Evolutionary conservation across 2,329 filamentous ascomycete genomes (phyloP).

Genomic region (Aspergillus unguis): DNA sequence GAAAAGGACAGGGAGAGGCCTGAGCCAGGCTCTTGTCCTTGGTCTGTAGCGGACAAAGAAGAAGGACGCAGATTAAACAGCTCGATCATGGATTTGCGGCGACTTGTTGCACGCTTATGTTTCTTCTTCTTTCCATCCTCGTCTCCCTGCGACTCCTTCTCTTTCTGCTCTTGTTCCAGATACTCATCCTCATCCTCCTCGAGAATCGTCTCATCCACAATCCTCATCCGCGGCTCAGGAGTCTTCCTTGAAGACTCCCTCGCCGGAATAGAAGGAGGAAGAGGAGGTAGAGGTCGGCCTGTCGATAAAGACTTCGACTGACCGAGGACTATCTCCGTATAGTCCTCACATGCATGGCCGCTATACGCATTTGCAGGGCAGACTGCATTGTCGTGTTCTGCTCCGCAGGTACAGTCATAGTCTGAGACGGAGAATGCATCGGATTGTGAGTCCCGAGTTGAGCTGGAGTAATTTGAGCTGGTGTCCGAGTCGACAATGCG

Average conservation of each 20-base stretch:
- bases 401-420: neutral
- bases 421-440: neutral
- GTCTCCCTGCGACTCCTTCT: neutral
- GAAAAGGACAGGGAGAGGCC: constrained; percentile 6
- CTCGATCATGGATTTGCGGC: constrained; percentile 22
- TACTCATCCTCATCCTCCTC: constrained; percentile 17
- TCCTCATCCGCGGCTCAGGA: constrained; percentile 16
- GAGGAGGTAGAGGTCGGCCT: neutral
- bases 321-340: neutral
- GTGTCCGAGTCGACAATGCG: constrained; percentile 17
- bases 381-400: neutral
- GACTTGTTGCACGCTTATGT: constrained; percentile 12
- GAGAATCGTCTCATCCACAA: constrained; percentile 16
- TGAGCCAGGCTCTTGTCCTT: constrained; percentile 1
- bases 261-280: neutral
- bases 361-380: too few relatives aligned
- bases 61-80: constrained; percentile 15
- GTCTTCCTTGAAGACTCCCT: constrained; percentile 3
- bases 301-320: too few relatives aligned
- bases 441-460: neutral
- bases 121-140: neutral
- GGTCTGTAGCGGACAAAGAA: neutral
- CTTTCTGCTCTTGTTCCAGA: neutral
- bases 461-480: neutral
- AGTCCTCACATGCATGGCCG: neutral